A percentile compares a stretch with the other conserved stretches of the same genome.
Conservation (phyloP, 1,284 basidiomycete species). For the Tilletia setariae region DNA sequence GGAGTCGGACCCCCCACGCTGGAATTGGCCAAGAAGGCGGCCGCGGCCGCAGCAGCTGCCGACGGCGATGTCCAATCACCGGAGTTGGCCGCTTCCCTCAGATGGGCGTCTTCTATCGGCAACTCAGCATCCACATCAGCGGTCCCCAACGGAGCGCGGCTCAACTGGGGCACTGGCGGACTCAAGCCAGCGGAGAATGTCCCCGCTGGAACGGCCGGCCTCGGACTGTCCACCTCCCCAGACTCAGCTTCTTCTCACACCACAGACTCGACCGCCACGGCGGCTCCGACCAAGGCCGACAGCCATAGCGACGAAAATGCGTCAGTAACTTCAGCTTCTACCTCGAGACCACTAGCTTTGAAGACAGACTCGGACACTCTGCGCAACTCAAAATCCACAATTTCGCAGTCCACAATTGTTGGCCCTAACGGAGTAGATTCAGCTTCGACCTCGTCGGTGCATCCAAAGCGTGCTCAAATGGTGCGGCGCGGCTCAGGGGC, state of each 20-base stretch:
- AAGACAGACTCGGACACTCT: no score
- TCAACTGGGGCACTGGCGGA: conserved; percentile 7
- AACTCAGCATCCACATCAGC: not conserved
- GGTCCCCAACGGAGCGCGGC: not conserved
- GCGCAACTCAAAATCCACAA: no score
- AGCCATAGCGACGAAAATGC: no score
- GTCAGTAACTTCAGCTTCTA: no score
- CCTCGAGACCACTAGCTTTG: no score
- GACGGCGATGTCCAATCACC: not conserved
- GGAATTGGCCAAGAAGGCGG: not conserved
- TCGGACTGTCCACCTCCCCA: not conserved
- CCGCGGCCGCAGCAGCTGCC: not conserved
- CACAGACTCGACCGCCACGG: not conserved
- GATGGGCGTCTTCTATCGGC: not conserved
- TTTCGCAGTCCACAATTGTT: no score
- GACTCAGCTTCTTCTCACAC: not conserved
- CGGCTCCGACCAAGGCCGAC: not conserved
- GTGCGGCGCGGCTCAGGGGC: not conserved
- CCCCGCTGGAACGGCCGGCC: conserved; percentile 2
- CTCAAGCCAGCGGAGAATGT: not conserved
- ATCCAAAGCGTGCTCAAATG: no score
- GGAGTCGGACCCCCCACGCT: not conserved
- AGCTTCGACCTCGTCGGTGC: no score
- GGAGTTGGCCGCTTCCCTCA: not conserved
- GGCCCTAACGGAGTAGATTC: no score